These are phyloP conservation scores for Diaporthe destruens DNA, from an alignment of 2,329 filamentous ascomycete species.

Conservation along the genomic window DNA sequence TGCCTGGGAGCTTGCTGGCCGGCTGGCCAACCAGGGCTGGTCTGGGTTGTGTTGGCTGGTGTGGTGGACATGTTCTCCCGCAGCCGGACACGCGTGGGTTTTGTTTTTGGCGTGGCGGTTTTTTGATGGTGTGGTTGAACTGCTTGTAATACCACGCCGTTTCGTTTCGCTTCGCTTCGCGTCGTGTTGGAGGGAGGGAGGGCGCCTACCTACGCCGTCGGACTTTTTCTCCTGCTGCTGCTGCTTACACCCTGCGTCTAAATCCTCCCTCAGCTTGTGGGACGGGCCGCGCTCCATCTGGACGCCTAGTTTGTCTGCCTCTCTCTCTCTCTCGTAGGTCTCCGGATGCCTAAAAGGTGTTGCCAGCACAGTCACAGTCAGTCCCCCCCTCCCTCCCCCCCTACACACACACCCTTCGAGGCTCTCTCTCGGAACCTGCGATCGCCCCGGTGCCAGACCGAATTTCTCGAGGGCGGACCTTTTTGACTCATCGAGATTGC, in stretches of 20 bases:
- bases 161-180: constrained; percentile 2
- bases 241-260: constrained; percentile 24
- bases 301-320: background rate
- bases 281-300: constrained; percentile 29
- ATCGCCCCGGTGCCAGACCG: constrained; percentile 15
- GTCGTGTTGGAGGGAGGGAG: background rate
- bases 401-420: background rate
- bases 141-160: background rate
- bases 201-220: constrained; percentile 8
- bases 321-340: background rate
- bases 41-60: background rate
- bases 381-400: too few species aligned
- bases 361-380: background rate
- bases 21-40: constrained; percentile 7
- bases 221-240: background rate
- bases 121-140: constrained; percentile 3
- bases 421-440: background rate
- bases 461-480: background rate
- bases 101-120: background rate
- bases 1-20: background rate
- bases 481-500: constrained; percentile 26
- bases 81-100: background rate
- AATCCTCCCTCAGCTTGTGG: constrained; percentile 18
- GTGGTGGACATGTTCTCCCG: background rate
- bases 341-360: constrained; percentile 10